Percentiles rank a stretch among this genome's conserved stretches.
These are phyloP conservation scores for Pythium guiyangense DNA, from an alignment of 352 stramenopile genomes.

Conservation along the genomic window DNA sequence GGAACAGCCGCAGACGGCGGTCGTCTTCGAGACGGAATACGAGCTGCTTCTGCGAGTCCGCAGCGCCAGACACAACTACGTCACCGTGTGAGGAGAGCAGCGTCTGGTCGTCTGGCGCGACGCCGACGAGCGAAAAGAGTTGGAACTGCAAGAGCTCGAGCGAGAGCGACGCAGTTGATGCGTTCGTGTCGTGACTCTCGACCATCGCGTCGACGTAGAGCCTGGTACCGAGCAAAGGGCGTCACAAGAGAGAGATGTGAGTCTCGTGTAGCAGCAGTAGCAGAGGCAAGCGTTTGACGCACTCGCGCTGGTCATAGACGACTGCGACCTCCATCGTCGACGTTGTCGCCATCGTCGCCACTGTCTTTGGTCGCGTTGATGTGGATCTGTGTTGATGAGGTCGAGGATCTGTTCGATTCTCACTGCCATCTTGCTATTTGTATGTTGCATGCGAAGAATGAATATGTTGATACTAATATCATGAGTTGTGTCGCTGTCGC, in stretches of 20 bases:
- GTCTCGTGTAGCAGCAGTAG: background rate
- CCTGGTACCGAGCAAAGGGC: constrained; percentile 12
- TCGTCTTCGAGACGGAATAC: constrained; percentile 6
- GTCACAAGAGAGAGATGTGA: background rate
- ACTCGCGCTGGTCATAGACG: constrained; percentile 58
- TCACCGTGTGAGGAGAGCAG: constrained; percentile 41
- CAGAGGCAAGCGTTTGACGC: constrained; percentile 10
- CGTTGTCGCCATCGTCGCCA: background rate
- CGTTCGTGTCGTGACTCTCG: constrained; percentile 14
- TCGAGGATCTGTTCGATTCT: too few species aligned
- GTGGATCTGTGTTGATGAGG: background rate
- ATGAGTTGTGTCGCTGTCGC: too few species aligned
- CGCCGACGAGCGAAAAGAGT: constrained; percentile 56
- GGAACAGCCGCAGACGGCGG: constrained; percentile 28
- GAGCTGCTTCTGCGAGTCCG: background rate
- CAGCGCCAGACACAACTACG: constrained; percentile 22
- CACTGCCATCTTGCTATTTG: too few species aligned
- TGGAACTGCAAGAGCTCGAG: constrained; percentile 68
- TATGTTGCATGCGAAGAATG: too few species aligned
- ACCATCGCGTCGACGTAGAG: constrained; percentile 28
- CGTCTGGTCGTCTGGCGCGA: constrained; percentile 53
- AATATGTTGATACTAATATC: too few species aligned
- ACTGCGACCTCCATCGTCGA: constrained; percentile 33
- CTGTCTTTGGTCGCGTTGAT: background rate
- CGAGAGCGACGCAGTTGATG: constrained; percentile 16